Base-by-base conservation (phyloP, 768 basidiomycete genomes). In the Mycena leptocephala region DNA sequence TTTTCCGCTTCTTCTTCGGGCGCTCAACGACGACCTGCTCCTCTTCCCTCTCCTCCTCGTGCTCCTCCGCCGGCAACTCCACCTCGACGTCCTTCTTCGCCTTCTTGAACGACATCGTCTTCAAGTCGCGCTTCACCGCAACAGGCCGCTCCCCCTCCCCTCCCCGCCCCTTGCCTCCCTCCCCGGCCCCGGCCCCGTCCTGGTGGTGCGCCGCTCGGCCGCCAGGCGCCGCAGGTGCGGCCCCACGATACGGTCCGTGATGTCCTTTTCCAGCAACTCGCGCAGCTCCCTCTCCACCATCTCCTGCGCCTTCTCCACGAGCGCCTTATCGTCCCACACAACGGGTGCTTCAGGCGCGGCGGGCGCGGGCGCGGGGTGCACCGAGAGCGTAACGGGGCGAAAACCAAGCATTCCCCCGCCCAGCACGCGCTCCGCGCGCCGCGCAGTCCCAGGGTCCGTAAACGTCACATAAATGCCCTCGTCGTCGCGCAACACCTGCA, bases 381-480 rank as follows among this genome's bases (percentile, higher is more conserved):
- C 87, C 14, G 89, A 88, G 30, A 95, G 84, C 18, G 87, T 89
- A 24, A 95, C 92, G 24, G 91, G 84, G 75, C 92, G 92, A 77
- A 92, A 90, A 1, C 88, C 90, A 3, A 95, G 89, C 72, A 87
- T 91, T 48, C 90, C 90, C 16, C 86, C 85, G 7, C 84, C 86
- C 41, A 97, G 89, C 4, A 95, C 92, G 78, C 91, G 90, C 11
- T 89, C 89, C 0, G 96, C 95, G 4, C 93, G 88, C 8, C 92
- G 87, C 0, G 97, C 97, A 0, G 90, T 82, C 69, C 91, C 91
- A 2, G 87, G 81, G 5, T 91, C 90, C 24, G 86, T 81, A 82
- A 98, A 99, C 5, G 96, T 95, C 76, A 97, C 90, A 81, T 97
- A 97, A 89, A 95, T 94, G 13, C 93, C 94, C 2, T 86, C 84